Base-by-base conservation (phyloP, 345 rosid species). In the Brassica nigra region DNA sequence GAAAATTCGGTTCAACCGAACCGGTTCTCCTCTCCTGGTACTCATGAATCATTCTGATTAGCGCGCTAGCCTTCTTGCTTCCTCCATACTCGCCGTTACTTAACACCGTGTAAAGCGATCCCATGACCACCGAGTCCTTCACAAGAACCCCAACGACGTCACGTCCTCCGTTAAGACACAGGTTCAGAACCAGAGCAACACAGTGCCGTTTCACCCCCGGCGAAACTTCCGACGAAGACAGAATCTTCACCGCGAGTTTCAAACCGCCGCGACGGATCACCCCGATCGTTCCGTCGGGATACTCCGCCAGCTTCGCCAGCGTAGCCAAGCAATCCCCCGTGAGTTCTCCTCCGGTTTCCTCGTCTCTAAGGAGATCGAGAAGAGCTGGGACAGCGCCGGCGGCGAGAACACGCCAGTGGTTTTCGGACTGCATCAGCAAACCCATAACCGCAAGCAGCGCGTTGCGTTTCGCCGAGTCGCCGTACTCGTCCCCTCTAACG, bases 11-110 rank as follows among this genome's bases (percentile, higher is more conserved):
- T 61, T 78, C 52, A 37, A 65, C 47, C 0, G 85, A 84, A 73
- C 83, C 73, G 49, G 86, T 82, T 68, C 71, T 81, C 62, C 81
- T 82, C 77, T 91, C 97, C 15, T 74, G 80, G 68, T 86, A 91
- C 80, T 88, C 88, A 14, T 90, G 98, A 9, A 90, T 92, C 74
- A 90, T 68, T 81, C 89, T 83, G 65, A 91, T 88, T 31, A 91
- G 86, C 66, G 90, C 77, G 72, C 88, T 78, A 34, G 93, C 95
- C 77, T 90, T 90, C 84, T 86, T 93, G 87, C 97, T 84, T 33
- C 89, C 90, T 9, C 89, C 86, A 69, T 89, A 75, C 2, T 89
- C 86, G 75, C 98, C 95, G 79, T 87, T 90, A 31, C 85, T 76
- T 54, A 91, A 81, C 75, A 82, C 78, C 77, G 92, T 85, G 84